Conservation (phyloP, 805 yeast species). For the Soucietia sequanensis region DNA sequence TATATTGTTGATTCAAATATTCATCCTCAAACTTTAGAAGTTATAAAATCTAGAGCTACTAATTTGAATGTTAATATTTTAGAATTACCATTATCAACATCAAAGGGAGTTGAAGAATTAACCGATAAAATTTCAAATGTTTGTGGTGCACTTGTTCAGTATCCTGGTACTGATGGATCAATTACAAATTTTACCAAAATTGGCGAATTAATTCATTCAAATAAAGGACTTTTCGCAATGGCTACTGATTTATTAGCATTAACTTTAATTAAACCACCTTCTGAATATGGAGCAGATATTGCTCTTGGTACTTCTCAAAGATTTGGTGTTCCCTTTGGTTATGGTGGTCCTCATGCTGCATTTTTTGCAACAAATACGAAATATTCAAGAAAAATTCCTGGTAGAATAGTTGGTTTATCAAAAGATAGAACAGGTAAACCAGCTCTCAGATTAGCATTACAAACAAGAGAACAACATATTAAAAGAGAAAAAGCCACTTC, state of each 20-base stretch:
- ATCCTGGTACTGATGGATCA: conserved; percentile 85
- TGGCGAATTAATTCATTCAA: conserved; percentile 63
- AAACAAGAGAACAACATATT: conserved; percentile 98
- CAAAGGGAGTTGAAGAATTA: conserved; percentile 27
- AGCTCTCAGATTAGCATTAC: conserved; percentile 91
- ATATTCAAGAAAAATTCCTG: conserved; percentile 91
- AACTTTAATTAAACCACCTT: conserved; percentile 81
- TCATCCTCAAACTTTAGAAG: conserved; percentile 85
- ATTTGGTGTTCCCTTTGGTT: conserved; percentile 97
- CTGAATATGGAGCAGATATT: conserved; percentile 85
- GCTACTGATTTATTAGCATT: conserved; percentile 93
- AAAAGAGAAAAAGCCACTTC: conserved; percentile 97
- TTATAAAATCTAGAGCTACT: conserved; percentile 72
- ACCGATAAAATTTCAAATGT: conserved; percentile 32
- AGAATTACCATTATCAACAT: conserved; percentile 52
- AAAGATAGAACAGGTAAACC: conserved; percentile 86
- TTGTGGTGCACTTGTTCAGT: conserved; percentile 86
- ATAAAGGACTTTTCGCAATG: conserved; percentile 75
- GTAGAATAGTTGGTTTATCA: conserved; percentile 90
- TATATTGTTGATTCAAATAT: conserved; percentile 74
- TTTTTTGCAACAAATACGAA: conserved; percentile 85
- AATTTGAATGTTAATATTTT: conserved; percentile 68
- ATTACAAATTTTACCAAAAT: conserved; percentile 51
- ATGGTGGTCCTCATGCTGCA: conserved; percentile 99
- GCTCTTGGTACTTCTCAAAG: conserved; percentile 92